Percentiles rank a stretch among this genome's conserved stretches.
Conservation (phyloP, 768 basidiomycete species). For the Mycena galopus region DNA sequence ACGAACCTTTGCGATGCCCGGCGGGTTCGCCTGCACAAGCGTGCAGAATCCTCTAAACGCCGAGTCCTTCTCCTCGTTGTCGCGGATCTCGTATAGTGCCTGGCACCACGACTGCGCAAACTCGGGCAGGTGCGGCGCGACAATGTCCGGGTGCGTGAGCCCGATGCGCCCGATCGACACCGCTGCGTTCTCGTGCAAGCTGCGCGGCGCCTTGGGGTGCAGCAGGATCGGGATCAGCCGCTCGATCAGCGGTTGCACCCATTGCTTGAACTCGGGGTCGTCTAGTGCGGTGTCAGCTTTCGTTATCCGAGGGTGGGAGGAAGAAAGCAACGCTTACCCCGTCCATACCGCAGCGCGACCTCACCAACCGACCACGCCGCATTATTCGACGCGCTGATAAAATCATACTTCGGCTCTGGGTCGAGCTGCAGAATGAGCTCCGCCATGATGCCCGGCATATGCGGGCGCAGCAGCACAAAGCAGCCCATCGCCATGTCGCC, state of each 20-base stretch:
- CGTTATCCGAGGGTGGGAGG: neutral
- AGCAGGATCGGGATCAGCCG: slow-evolving; percentile 94
- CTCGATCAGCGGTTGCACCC: slow-evolving; percentile 88
- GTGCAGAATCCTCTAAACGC: slow-evolving; percentile 98
- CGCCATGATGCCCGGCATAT: slow-evolving; percentile 90
- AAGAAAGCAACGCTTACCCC: slow-evolving; percentile 60
- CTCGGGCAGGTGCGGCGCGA: slow-evolving; percentile 89
- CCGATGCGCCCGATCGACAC: slow-evolving; percentile 98
- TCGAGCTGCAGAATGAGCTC: slow-evolving; percentile 92
- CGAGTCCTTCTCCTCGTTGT: slow-evolving; percentile 99
- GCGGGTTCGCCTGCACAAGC: slow-evolving; percentile 94
- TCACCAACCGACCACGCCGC: slow-evolving; percentile 99
- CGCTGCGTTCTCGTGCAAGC: slow-evolving; percentile 96
- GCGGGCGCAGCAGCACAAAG: slow-evolving; percentile 86
- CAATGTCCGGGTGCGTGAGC: slow-evolving; percentile 88
- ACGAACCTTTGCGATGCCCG: slow-evolving; percentile 91
- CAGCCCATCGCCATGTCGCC: slow-evolving; percentile 98
- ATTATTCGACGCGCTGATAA: slow-evolving; percentile 97
- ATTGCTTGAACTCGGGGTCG: slow-evolving; percentile 91
- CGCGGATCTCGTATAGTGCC: slow-evolving; percentile 96
- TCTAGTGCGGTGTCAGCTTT: slow-evolving; percentile 53
- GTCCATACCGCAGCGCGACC: slow-evolving; percentile 92
- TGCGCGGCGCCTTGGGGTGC: slow-evolving; percentile 92
- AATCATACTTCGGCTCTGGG: slow-evolving; percentile 92
- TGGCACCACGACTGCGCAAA: slow-evolving; percentile 98